Conservation (phyloP, 2,329 filamentous ascomycete genomes). For the Pseudomassariella vexata region DNA sequence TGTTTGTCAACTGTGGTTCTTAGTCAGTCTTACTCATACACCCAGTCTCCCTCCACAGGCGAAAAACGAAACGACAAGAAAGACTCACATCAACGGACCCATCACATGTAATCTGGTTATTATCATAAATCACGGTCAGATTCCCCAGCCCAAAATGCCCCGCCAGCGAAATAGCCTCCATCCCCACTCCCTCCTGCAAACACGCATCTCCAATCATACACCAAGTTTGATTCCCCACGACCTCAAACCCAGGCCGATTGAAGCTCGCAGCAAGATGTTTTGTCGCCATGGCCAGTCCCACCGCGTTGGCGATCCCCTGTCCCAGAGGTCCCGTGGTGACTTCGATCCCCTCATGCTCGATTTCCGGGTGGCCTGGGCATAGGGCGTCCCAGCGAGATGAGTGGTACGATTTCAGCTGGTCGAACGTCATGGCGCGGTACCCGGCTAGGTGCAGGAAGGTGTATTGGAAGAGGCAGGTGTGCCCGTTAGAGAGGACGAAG, state of each 20-base stretch:
- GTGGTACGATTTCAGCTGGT: slow-evolving; percentile 47
- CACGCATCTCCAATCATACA: slow-evolving; percentile 52
- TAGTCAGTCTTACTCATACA: too few relatives aligned
- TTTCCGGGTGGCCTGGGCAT: slow-evolving; percentile 49
- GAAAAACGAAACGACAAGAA: not conserved
- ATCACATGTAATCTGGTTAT: slow-evolving; percentile 53
- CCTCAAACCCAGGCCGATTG: slow-evolving; percentile 40
- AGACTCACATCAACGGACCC: slow-evolving; percentile 39
- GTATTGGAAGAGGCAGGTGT: slow-evolving; percentile 46
- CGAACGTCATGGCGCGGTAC: slow-evolving; percentile 43
- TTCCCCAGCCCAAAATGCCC: slow-evolving; percentile 47
- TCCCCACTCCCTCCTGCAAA: slow-evolving; percentile 48
- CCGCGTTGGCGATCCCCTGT: slow-evolving; percentile 51
- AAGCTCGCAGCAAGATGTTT: slow-evolving; percentile 46
- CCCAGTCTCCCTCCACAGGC: too few relatives aligned
- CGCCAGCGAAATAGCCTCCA: slow-evolving; percentile 48
- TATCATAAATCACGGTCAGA: slow-evolving; percentile 49
- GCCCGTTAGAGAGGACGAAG: slow-evolving; percentile 54
- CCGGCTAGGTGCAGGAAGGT: slow-evolving; percentile 42
- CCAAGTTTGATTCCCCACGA: slow-evolving; percentile 45
- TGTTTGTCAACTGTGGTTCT: slow-evolving; percentile 30
- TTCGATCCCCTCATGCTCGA: slow-evolving; percentile 48
- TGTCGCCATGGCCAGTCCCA: slow-evolving; percentile 48
- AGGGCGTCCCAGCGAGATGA: slow-evolving; percentile 32
- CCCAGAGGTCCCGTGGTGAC: slow-evolving; percentile 53